Evolutionary conservation across 75 land plant genomes (phyloP).

Genomic region (Pinus albicaulis): DNA sequence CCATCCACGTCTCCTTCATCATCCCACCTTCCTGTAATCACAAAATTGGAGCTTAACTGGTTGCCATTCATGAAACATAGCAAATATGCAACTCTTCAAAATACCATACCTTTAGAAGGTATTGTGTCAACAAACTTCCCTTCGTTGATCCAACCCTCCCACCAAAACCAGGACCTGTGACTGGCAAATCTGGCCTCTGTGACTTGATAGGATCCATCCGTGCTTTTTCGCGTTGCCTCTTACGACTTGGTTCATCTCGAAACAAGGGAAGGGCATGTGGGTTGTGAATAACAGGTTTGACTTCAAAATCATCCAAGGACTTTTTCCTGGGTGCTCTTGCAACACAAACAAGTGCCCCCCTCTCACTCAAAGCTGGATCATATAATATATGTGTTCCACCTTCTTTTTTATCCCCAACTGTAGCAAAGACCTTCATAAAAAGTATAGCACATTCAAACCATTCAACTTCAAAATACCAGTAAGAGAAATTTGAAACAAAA

Average conservation of each 20-base stretch:
- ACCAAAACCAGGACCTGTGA: slow-evolving; percentile 94
- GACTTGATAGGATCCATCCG: slow-evolving; percentile 91
- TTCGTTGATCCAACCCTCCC: slow-evolving; percentile 94
- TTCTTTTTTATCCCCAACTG: slow-evolving; percentile 88
- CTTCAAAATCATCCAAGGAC: slow-evolving; percentile 91
- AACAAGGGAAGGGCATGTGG: slow-evolving; percentile 98
- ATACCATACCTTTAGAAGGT: slow-evolving; percentile 81
- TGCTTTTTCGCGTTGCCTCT: slow-evolving; percentile 89
- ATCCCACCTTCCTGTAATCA: slow-evolving; percentile 91
- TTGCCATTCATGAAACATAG: neutral
- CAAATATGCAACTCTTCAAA: neutral
- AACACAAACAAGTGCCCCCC: slow-evolving; percentile 98
- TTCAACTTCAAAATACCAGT: neutral
- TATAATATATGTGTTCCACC: slow-evolving; percentile 92
- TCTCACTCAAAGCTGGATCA: slow-evolving; percentile 90
- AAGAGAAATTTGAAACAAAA: neutral
- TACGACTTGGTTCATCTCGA: slow-evolving; percentile 93
- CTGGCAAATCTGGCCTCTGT: slow-evolving; percentile 87
- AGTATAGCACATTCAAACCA: neutral
- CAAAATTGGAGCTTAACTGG: neutral
- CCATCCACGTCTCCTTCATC: slow-evolving; percentile 99
- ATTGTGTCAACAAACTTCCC: slow-evolving; percentile 95
- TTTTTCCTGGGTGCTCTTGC: slow-evolving; percentile 95
- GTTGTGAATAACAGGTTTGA: slow-evolving; percentile 86
- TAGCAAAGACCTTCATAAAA: slow-evolving; percentile 75